Base-by-base conservation (phyloP, 2,329 filamentous ascomycete genomes). In the Setomelanomma holmii region DNA sequence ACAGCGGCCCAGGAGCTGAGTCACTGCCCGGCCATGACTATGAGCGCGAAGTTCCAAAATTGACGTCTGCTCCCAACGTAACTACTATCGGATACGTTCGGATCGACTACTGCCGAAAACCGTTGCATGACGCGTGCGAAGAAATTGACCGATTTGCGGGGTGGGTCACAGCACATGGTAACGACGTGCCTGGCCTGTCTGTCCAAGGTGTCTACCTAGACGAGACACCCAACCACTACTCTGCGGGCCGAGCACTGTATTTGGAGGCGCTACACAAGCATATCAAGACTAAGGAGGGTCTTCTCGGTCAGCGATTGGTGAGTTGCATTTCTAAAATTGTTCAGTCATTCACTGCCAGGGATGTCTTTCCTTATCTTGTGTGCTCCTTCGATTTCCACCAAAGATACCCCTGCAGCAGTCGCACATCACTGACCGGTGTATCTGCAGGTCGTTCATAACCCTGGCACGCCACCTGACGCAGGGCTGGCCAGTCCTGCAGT, bases 121-220 rank as follows among this genome's bases (percentile, higher is more conserved):
- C 43, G 21, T 17, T 61, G 12, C 45, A 47, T 11, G 47, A 53
- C 5, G 53, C 50, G 7, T 53, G 24, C 19, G 34, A 60, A 45
- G 80, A 82, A 52, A 75, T 82, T 35, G 69, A 71, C 41, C 71
- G 66, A 5, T 82, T 81, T 51, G 74, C 74, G 10, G 71, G 65
- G 11, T 82, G 79, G 79, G 17, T 16, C 4, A 24, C 11, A 1
- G 11, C 4, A 1, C 34, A 34, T 16, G 39, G 33, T 30, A 64
- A 64, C 47, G 68, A 65, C 42, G 68, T 70, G 49, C 60, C 66
- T 11, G 64, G 67, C n/a, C 65, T 80, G 34, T 66, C 71, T 19
- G 66, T 81, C 55, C 69, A 73, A 43, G 79, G 79, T 49, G 79
- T 81, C 59, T 81, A 81, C 62, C 75, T 81, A 41, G 79, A 81